Conservation (phyloP, 176 grass and related monocot genomes). For the Hyparrhenia diplandra region DNA sequence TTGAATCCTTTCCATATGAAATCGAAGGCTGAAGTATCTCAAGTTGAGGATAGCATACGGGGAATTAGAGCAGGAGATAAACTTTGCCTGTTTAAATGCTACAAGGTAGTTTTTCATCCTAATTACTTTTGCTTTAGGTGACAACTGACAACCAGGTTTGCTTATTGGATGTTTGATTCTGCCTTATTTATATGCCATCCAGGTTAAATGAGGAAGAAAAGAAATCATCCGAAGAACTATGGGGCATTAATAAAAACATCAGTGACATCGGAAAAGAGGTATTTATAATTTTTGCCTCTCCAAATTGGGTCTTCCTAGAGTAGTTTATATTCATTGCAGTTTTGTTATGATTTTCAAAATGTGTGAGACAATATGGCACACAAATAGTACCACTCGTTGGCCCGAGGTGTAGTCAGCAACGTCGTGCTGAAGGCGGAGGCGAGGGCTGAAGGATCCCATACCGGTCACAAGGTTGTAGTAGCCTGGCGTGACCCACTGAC, state of each 20-base stretch:
- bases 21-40: slow-evolving; percentile 74
- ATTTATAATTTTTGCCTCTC: not conserved
- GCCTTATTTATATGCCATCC: slow-evolving; percentile 10
- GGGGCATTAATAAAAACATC: slow-evolving; percentile 36
- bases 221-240: slow-evolving; percentile 44
- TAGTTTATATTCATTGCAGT: not conserved
- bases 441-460: too few species aligned
- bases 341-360: not conserved
- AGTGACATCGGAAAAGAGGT: slow-evolving; percentile 62
- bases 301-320: not conserved
- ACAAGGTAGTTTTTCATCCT: slow-evolving; percentile 46
- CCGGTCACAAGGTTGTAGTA: too few species aligned
- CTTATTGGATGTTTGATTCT: slow-evolving; percentile 25
- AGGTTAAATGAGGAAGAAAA: slow-evolving; percentile 73
- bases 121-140: slow-evolving; percentile 17
- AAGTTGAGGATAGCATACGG: slow-evolving; percentile 48
- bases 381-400: too few species aligned
- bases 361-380: too few species aligned
- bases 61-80: slow-evolving; percentile 56
- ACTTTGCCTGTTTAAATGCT: slow-evolving; percentile 40
- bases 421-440: too few species aligned
- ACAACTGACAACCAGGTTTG: not conserved
- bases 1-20: slow-evolving; percentile 40
- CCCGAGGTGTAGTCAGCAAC: too few species aligned
- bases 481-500: too few species aligned